Conservation (phyloP, 129 eudicot species). For the Kitagawia praeruptora region DNA sequence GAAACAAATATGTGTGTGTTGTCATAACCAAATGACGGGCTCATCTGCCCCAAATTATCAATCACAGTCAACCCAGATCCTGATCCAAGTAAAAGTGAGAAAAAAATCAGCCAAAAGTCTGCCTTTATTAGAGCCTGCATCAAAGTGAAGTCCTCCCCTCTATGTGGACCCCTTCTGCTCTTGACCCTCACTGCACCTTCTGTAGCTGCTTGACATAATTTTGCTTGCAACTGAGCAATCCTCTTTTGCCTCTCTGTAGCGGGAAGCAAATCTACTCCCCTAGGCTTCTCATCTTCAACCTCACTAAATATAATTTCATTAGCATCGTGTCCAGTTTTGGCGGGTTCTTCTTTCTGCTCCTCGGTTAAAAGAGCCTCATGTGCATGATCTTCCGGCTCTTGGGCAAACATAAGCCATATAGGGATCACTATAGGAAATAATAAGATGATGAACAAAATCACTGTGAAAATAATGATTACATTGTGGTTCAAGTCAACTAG, state of each 20-base stretch:
- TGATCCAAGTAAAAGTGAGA: constrained; percentile 75
- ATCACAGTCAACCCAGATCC: constrained; percentile 97
- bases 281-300: constrained; percentile 82
- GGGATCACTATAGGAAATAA: constrained; percentile 10
- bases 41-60: constrained; percentile 94
- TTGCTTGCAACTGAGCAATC: constrained; percentile 69
- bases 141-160: constrained; percentile 95
- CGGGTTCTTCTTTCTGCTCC: constrained; percentile 32
- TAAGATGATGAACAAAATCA: constrained; percentile 11
- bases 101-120: constrained; percentile 89
- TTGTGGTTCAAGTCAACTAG: constrained; percentile 16
- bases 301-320: constrained; percentile 86
- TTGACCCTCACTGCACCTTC: constrained; percentile 95
- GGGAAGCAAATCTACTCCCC: constrained; percentile 67
- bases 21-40: constrained; percentile 83
- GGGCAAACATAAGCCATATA: constrained; percentile 32
- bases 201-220: constrained; percentile 91
- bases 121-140: constrained; percentile 87
- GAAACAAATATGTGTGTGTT: constrained; percentile 89
- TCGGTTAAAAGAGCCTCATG: constrained; percentile 65
- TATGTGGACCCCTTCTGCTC: constrained; percentile 72
- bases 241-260: constrained; percentile 69
- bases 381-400: constrained; percentile 31
- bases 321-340: constrained; percentile 35
- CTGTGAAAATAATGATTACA: constrained; percentile 12